Evolutionary conservation across 2,329 filamentous ascomycete species (phyloP), one percentile per base, ranked within the genome.

Genomic region (Geosmithia putterillii): DNA sequence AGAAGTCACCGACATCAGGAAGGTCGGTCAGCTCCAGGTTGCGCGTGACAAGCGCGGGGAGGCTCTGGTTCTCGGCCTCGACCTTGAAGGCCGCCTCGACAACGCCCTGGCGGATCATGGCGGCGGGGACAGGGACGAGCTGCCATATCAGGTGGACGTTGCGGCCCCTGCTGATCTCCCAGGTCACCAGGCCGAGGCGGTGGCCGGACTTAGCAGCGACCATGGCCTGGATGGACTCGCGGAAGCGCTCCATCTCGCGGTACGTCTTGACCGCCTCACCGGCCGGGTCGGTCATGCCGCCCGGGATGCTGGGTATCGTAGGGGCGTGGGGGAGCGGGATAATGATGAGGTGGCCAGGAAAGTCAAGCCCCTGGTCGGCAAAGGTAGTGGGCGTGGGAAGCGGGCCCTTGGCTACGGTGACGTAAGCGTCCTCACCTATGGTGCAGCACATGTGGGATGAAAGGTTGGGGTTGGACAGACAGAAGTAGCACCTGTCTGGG

Each of bases 121-220:
- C 71, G 0, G 74, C 67, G 0, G 83, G 76, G 1, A 94, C 69
- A 1, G 92, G 87, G 23, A 96, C 66, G 51, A 94, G 83, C 62
- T 98, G 94, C 92, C 89, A 95, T 56, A 96, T 90, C 1, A 82
- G 73, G 58, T 98, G 92, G 44, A 96, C 80, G 44, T 92, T 87
- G 42, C 76, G 75, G 4, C 71, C 71, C 42, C 88, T 81, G 57
- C 81, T 90, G 53, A 98, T 89, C 63, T 96, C 92, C 79, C 87
- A 98, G 0, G 87, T 92, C 1, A 96, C 83, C 2, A 81, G 76
- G 15, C 90, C 92, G 1, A 95, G 76, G 49, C 74, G 73, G 48
- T 74, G 65, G 55, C 65, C 59, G 45, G 67, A 70, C 46, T 60
- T 61, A 19, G 60, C 64, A n/a, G 68, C 64, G 12, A 95, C 69